Evolutionary conservation across 768 basidiomycete species (phyloP), one percentile per base, ranked within the genome.

Genomic region (Boletus subparvulus): DNA sequence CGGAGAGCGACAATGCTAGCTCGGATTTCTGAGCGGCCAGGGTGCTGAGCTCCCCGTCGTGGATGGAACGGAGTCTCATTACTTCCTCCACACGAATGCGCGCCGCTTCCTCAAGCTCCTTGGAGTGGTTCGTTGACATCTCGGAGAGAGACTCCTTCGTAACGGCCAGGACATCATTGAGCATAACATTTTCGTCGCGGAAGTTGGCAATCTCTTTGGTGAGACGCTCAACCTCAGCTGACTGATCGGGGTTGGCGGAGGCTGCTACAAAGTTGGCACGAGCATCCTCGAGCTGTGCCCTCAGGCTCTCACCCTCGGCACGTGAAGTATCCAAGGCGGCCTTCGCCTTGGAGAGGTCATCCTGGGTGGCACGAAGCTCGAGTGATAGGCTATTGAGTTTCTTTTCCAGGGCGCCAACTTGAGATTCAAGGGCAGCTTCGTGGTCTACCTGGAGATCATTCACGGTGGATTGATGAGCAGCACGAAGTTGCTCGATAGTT

Each of bases 291-390:
- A 88, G 78, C 66, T 92, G 88, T 19, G 78, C 70, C 46, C 78
- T 83, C 39, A 91, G 72, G 17, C 59, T 75, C 54, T 83, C 82
- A 7, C 83, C 70, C 61, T 92, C 88, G 4, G 75, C 66, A 30
- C 77, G 77, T 32, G 82, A 74, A 7, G 80, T 57, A 19, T 85
- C 79, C 9, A 86, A 65, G 26, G 81, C 73, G 1, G 80, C 67
- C 69, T 94, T 93, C 6, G 88, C 79, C 75, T 92, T 93, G 3
- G 78, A 66, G 36, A 94, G 83, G 68, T 93, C 91, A 59, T 94
- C 91, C 65, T 87, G 84, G 0, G 92, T 91, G 14, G 91, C 92
- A 65, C 87, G 91, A 42, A 94, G 80, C 61, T 93, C 90, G 32
- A 92, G 74, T 54, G 75, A 82, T 59, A 87, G 76, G 48, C 73